A percentile compares a stretch with the other conserved stretches of the same genome.
These are phyloP conservation scores for Castanea crenata DNA, from an alignment of 306 rosid species.

Conservation along the genomic window DNA sequence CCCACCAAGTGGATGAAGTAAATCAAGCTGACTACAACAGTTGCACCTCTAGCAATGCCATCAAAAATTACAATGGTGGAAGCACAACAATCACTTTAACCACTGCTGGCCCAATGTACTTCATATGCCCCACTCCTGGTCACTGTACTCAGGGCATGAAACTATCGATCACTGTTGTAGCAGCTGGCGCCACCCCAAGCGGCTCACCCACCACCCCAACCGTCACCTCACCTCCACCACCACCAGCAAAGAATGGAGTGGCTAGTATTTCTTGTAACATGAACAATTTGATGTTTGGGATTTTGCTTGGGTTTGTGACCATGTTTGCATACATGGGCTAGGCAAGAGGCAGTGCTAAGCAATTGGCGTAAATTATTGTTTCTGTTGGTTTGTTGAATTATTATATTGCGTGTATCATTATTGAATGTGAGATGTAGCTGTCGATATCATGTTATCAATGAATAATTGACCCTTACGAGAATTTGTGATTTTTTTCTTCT, in stretches of 20 bases:
- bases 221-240: slow-evolving; percentile 19
- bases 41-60: slow-evolving; percentile 39
- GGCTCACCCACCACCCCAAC: not conserved
- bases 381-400: slow-evolving; percentile 23
- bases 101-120: slow-evolving; percentile 36
- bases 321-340: slow-evolving; percentile 43
- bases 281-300: slow-evolving; percentile 33
- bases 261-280: slow-evolving; percentile 19
- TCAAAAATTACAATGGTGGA: slow-evolving; percentile 25
- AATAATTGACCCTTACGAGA: not conserved
- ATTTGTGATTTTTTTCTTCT: not conserved
- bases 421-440: slow-evolving; percentile 7
- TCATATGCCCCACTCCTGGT: slow-evolving; percentile 44
- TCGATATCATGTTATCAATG: not conserved
- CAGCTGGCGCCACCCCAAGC: slow-evolving; percentile 26
- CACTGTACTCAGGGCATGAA: slow-evolving; percentile 67
- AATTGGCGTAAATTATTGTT: not conserved
- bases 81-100: slow-evolving; percentile 32
- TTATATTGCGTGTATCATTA: slow-evolving; percentile 1
- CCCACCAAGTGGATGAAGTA: slow-evolving; percentile 48
- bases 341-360: slow-evolving; percentile 73
- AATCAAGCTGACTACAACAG: slow-evolving; percentile 17
- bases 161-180: slow-evolving; percentile 44
- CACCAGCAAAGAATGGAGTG: slow-evolving; percentile 31
- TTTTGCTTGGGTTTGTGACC: slow-evolving; percentile 27